These are phyloP conservation scores for Chlorella sorokiniana DNA, from an alignment of 139 green algal species.

Conservation along the genomic window DNA sequence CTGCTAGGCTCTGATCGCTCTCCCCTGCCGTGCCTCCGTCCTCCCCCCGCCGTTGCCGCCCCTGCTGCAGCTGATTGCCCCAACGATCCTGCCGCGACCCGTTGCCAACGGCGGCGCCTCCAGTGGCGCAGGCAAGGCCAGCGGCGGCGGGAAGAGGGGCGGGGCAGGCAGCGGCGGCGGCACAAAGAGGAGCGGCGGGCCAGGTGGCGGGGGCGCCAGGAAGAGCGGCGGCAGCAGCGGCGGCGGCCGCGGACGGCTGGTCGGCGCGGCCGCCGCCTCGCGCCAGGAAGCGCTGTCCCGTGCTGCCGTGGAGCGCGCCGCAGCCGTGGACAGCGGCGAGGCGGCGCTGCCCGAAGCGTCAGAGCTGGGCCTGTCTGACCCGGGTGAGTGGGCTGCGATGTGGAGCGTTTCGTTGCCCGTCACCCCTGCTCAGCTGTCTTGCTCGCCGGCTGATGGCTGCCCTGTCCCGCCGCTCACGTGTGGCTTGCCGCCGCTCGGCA, in stretches of 20 bases:
- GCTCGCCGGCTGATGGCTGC: too few species aligned
- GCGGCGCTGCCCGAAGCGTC: too few species aligned
- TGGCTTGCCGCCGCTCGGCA: too few species aligned
- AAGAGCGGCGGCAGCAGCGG: not conserved
- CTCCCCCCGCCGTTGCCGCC: not conserved
- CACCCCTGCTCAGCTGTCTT: too few species aligned
- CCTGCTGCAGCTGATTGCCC: slow-evolving; percentile 5
- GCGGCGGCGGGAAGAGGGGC: not conserved
- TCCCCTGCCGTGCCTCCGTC: not conserved
- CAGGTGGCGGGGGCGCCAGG: not conserved
- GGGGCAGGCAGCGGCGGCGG: not conserved
- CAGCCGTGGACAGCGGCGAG: too few species aligned
- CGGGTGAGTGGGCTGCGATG: too few species aligned
- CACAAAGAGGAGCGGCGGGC: not conserved
- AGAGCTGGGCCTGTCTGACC: too few species aligned
- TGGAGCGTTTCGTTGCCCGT: too few species aligned
- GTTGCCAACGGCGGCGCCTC: not conserved
- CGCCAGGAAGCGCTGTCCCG: slow-evolving; percentile 4
- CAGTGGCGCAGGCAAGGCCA: not conserved
- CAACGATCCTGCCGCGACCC: slow-evolving; percentile 21
- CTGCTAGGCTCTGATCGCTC: not conserved
- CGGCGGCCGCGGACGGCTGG: not conserved
- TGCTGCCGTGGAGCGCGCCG: too few species aligned
- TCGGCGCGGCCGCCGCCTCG: slow-evolving; percentile 19
- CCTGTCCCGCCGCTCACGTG: too few species aligned